phyloP scores from a whole-genome alignment of 2,329 filamentous ascomycete species.

The Cladosporium sp. region DNA sequence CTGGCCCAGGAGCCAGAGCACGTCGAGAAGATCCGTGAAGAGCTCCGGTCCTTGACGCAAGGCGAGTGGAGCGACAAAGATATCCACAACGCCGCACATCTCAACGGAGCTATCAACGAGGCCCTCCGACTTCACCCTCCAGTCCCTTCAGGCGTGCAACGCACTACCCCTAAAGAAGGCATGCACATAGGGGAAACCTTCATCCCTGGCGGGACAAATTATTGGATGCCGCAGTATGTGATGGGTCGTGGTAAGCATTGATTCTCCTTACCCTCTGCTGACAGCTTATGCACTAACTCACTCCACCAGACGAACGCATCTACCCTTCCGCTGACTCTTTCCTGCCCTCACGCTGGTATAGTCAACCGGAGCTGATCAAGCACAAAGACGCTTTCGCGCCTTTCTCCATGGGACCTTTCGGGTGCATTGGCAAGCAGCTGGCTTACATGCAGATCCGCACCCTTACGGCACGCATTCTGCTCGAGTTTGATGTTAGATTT shows the following conservation, averaged over 20 bases:
- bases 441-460: constrained; percentile 36
- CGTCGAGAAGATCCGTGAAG: constrained; percentile 31
- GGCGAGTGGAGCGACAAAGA: constrained; percentile 25
- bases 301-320: constrained; percentile 20
- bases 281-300: background rate
- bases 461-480: constrained; percentile 32
- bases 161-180: constrained; percentile 37
- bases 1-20: constrained; percentile 28
- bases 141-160: constrained; percentile 33
- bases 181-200: constrained; percentile 32
- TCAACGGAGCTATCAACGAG: constrained; percentile 43
- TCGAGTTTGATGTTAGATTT: constrained; percentile 34
- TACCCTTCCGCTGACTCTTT: constrained; percentile 28
- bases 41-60: constrained; percentile 26
- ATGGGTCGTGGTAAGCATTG: constrained; percentile 21
- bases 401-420: constrained; percentile 31
- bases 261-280: background rate
- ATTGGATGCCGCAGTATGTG: constrained; percentile 18
- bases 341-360: constrained; percentile 36
- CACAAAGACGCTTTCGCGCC: constrained; percentile 33
- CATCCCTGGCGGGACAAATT: constrained; percentile 28
- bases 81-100: constrained; percentile 24
- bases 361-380: constrained; percentile 31
- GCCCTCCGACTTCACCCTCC: constrained; percentile 41
- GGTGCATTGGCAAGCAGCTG: constrained; percentile 36